Base-by-base conservation (phyloP, 2,329 filamentous ascomycete genomes). In the Aschersonia sp. region DNA sequence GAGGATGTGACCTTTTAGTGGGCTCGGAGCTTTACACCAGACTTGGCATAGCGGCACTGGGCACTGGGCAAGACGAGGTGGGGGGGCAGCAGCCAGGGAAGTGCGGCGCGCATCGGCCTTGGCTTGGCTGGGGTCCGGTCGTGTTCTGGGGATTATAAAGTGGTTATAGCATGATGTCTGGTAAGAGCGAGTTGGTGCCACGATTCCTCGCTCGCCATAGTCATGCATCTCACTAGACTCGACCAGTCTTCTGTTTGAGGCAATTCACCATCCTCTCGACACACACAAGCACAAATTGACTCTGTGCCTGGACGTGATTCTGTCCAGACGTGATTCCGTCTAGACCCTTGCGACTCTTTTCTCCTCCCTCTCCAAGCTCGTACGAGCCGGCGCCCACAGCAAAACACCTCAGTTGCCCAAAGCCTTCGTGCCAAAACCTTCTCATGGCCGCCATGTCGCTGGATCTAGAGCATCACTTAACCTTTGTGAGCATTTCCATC, bases 381-480 rank as follows among this genome's bases (percentile, higher is more conserved):
- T 20, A 20, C 20, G 20, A 20, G 20, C 20, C 20, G 20, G 20
- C 20, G 20, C 20, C 20, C 20, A 1, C 20, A 20, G 20, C 20
- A 20, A 20, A 20, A 20, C 20, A 20, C 20, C 20, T 2, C 20
- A 20, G 12, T 30, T 40, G 35, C 35, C 35, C 35, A 12, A n/a
- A 20, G 41, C 42, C 41, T 44, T 47, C 47, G 20, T 38, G 35
- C 35, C 12, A 12, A 9, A 43, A 20, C 47, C 47, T 46, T 49
- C 38, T 45, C 49, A 45, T 52, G 44, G 47, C 52, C 56, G 59
- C 51, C 52, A 82, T 82, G 78, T 77, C 78, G 56, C 75, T 92
- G 59, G 82, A 89, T 59, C 75, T 92, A 47, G 86, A 92, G 69
- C 84, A 80, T 62, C 86, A 91, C 61, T 73, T 92, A 58, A 79